Evolutionary conservation across 768 basidiomycete genomes (phyloP), one percentile per base, ranked within the genome.

Genomic region (Podaxis mareebaensis): DNA sequence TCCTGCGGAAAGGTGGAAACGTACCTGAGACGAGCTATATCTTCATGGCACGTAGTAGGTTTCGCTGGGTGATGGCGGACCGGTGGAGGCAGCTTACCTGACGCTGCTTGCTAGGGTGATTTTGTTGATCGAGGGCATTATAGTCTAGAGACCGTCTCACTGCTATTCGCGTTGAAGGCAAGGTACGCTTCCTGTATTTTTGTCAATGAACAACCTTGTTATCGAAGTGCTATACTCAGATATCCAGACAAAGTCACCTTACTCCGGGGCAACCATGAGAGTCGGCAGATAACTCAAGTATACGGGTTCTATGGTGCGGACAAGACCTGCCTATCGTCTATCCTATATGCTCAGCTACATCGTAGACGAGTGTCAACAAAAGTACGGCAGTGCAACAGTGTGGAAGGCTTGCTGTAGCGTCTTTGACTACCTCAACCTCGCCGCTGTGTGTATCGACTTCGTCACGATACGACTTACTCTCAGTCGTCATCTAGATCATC

Each of bases 321-420:
- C 20, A 51, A n/a, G 38, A 17, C 33, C 53, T 51, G 56, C 53
- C 28, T 39, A 36, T 48, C 53, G 7, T 42, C 20, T 30, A 48
- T 22, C 46, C 61, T 46, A 20, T 10, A 59, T 20, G 22, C 33
- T 62, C 12, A 58, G 10, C 28, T 58, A 46, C 42, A 61, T 60
- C 61, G 12, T 66, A 93, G 96, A 97, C 72, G 96, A 99, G 76
- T 98, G 96, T 70, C 95, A 97, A 75, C 94, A 95, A 76, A 99
- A 98, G 75, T 99, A 98, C 74, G 96, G 96, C 42, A 94, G 89
- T 65, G 88, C 96, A 4, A 87, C 90, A 1, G 95, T 98, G 24
- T 98, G 96, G 96, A 96, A 96, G 75, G 92, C 93, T 20, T 98
- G 96, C 71, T 99, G 96, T 78, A 89, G 86, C 61, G 96, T 98